Evolutionary conservation across 345 rosid species (phyloP).

Genomic region (Gossypium stocksii): DNA sequence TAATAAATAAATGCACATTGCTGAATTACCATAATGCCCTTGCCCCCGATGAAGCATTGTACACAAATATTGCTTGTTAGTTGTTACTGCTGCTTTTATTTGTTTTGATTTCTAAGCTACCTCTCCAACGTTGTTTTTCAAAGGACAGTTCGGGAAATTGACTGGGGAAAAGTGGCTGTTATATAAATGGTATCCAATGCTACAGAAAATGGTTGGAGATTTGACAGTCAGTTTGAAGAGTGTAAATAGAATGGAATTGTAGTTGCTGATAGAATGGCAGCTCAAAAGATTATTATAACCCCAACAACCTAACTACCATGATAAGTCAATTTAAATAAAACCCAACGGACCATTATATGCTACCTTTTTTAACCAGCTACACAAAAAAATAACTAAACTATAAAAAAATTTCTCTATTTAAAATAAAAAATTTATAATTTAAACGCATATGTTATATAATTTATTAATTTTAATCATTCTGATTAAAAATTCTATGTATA

Average conservation of each 20-base stretch:
- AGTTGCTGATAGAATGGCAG: constrained; percentile 33
- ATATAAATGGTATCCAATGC: not conserved
- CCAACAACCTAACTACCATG: not conserved
- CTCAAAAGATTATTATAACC: not conserved
- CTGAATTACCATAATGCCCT: constrained; percentile 10
- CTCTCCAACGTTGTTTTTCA: not conserved
- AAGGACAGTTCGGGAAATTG: constrained; percentile 13
- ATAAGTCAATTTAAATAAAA: no score
- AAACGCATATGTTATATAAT: no score
- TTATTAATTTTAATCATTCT: no score
- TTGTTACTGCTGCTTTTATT: not conserved
- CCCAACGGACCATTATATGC: no score
- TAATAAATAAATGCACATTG: not conserved
- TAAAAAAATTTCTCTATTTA: no score
- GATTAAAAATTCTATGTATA: no score
- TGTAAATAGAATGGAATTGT: constrained; percentile 19
- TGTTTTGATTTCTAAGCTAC: not conserved
- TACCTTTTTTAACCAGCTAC: no score
- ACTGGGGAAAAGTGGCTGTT: not conserved
- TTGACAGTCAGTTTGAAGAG: constrained; percentile 11
- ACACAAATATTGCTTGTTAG: not conserved
- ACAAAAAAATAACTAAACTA: no score
- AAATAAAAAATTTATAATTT: no score
- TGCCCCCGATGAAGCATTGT: not conserved
- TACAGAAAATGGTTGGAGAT: not conserved